Evolutionary conservation across 306 rosid genomes (phyloP).

Genomic region (Sophora flavescens): DNA sequence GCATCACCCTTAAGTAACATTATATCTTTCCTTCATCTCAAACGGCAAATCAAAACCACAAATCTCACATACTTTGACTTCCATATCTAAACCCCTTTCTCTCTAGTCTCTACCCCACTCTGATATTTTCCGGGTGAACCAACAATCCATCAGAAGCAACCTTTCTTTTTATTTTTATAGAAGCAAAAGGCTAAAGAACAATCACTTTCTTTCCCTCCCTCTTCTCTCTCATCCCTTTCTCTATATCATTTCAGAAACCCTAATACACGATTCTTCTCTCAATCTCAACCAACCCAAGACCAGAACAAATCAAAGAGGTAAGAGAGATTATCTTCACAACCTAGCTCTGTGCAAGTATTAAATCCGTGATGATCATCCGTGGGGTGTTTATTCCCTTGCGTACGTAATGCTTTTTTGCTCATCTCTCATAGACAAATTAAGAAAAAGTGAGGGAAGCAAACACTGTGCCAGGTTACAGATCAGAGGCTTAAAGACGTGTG

Average conservation of each 20-base stretch:
- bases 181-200: constrained; percentile 47
- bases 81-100: constrained; percentile 21
- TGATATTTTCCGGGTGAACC: constrained; percentile 59
- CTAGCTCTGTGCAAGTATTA: constrained; percentile 38
- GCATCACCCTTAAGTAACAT: constrained; percentile 2
- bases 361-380: constrained; percentile 50
- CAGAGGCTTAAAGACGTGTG: constrained; percentile 47
- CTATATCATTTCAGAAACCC: constrained; percentile 50
- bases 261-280: constrained; percentile 36
- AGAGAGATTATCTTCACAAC: constrained; percentile 13
- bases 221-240: constrained; percentile 17
- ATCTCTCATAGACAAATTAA: constrained; percentile 45
- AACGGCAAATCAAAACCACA: constrained; percentile 56
- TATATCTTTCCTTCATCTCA: constrained; percentile 41
- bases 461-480: constrained; percentile 45
- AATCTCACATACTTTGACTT: constrained; percentile 62
- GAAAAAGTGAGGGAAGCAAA: constrained; percentile 42
- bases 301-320: constrained; percentile 7
- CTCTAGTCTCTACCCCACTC: constrained; percentile 56
- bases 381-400: constrained; percentile 52
- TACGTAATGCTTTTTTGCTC: constrained; percentile 46
- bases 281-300: constrained; percentile 22
- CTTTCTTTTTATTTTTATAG: constrained; percentile 52
- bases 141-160: constrained; percentile 49
- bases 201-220: constrained; percentile 33